Base-by-base conservation (phyloP, 257 asterid species). In the Solanum microdontum region DNA sequence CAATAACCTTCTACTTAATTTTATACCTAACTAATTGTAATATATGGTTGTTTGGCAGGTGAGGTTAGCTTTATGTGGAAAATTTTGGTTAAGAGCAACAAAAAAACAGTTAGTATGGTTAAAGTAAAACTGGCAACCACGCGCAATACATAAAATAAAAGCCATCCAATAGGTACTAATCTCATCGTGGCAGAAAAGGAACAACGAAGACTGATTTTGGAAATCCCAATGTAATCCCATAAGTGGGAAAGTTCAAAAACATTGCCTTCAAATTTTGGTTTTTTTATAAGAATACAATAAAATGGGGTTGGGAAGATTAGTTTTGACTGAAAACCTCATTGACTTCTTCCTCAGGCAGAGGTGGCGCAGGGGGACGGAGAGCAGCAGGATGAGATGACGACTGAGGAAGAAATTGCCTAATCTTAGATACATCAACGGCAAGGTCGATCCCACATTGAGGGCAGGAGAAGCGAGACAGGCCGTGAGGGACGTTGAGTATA, bases 401-500 rank as follows among this genome's bases (percentile, higher is more conserved):
- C 1, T 93, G 86, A 60, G 95, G 93, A 86, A 92, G 83, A 79
- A 91, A 85, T 48, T 90, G 97, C 73, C 91, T 92, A 23, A 94
- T 87, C 90, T 93, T 93, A 12, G 99, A 93, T 76, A 92, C 89
- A 90, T 94, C 98, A 84, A 95, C 96, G 28, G 98, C 97, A 10
- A 95, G 95, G 90, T 91, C 94, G 88, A 92, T 87, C 58, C 66
- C 91, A 91, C 99, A 97, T 93, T 97, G 99, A 23, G 99, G 98
- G 82, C 99, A 97, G 84, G 90, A 93, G 88, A 97, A 94, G 88
- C 95, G 95, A 48, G 96, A 88, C 80, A 97, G 89, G 8, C 99
- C 99, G 68, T 93, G 95, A 17, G 99, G 99, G 19, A 96, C 99
- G 82, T 96, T 97, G 82, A 96, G 95, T 88, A 95, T 91, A 62